Percentiles rank a stretch among this genome's conserved stretches.
Conservation (phyloP, 2,329 filamentous ascomycete genomes). For the Talaromyces marneffei region DNA sequence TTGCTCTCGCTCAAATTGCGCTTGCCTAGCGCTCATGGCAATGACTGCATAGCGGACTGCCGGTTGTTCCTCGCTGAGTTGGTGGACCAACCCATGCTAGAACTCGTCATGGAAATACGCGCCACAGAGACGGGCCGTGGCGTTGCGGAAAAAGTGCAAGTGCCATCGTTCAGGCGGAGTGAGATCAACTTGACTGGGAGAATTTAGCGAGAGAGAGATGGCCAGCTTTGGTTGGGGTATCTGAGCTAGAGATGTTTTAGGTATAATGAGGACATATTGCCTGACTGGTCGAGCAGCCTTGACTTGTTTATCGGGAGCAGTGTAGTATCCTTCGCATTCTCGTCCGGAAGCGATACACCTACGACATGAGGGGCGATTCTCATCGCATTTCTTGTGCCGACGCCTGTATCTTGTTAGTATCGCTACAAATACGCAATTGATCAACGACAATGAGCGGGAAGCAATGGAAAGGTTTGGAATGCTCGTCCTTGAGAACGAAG, state of each 20-base stretch:
- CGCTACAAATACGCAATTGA: too few species aligned
- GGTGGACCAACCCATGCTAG: conserved; percentile 17
- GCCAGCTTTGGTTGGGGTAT: not conserved
- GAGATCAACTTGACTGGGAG: not conserved
- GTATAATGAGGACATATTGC: not conserved
- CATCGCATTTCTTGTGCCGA: conserved; percentile 26
- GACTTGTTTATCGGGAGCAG: conserved; percentile 6
- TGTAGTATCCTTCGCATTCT: conserved; percentile 20
- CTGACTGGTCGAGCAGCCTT: not conserved
- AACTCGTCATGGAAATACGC: not conserved
- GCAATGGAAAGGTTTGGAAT: too few species aligned
- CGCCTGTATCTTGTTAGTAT: not conserved
- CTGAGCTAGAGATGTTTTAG: not conserved
- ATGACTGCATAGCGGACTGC: conserved; percentile 24
- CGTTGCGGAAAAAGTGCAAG: not conserved
- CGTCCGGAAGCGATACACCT: conserved; percentile 23
- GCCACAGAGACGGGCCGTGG: not conserved
- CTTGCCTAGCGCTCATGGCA: conserved; percentile 23
- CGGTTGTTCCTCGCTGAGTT: conserved; percentile 18
- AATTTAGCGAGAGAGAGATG: not conserved
- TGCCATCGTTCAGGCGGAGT: not conserved
- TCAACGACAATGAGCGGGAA: not conserved
- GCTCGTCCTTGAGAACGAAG: too few species aligned
- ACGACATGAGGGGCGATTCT: conserved; percentile 22
- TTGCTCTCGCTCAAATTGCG: conserved; percentile 16